A percentile compares a stretch with the other conserved stretches of the same genome.
These are phyloP conservation scores for Candida koratica DNA, from an alignment of 805 yeast species.

Conservation along the genomic window DNA sequence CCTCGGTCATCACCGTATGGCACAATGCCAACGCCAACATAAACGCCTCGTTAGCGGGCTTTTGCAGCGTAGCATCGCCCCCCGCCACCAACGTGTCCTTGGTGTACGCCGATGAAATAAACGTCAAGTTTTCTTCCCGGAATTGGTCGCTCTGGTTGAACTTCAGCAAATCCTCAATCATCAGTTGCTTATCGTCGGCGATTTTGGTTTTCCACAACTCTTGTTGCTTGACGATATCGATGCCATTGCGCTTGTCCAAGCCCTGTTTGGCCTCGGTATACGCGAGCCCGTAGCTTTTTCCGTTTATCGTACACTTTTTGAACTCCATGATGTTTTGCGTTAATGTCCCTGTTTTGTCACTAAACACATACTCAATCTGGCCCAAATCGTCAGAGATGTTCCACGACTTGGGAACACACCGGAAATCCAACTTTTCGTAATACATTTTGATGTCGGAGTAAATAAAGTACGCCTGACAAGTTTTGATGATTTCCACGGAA, in stretches of 20 bases:
- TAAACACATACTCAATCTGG: slow-evolving; percentile 75
- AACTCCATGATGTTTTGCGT: slow-evolving; percentile 84
- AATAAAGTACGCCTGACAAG: slow-evolving; percentile 72
- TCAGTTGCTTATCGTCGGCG: slow-evolving; percentile 38
- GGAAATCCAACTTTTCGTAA: slow-evolving; percentile 63
- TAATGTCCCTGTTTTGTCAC: slow-evolving; percentile 81
- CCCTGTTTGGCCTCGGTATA: slow-evolving; percentile 79
- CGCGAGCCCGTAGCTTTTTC: slow-evolving; percentile 66
- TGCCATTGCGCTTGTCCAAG: slow-evolving; percentile 59
- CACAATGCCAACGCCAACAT: slow-evolving; percentile 67
- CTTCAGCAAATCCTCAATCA: slow-evolving; percentile 43
- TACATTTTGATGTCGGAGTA: slow-evolving; percentile 69
- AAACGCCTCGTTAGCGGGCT: slow-evolving; percentile 50
- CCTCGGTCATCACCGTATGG: slow-evolving; percentile 70
- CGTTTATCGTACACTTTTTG: slow-evolving; percentile 67
- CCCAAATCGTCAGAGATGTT: slow-evolving; percentile 80
- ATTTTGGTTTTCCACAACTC: slow-evolving; percentile 40
- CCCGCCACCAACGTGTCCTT: slow-evolving; percentile 46
- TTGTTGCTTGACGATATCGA: slow-evolving; percentile 52
- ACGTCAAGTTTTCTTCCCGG: slow-evolving; percentile 50
- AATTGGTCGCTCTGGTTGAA: slow-evolving; percentile 44
- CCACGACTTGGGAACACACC: slow-evolving; percentile 81
- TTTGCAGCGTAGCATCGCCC: slow-evolving; percentile 29
- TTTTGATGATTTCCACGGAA: slow-evolving; percentile 74
- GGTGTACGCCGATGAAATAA: slow-evolving; percentile 57